Base-by-base conservation (phyloP, 495 filamentous ascomycete genomes). In the Penicillium odoratum region DNA sequence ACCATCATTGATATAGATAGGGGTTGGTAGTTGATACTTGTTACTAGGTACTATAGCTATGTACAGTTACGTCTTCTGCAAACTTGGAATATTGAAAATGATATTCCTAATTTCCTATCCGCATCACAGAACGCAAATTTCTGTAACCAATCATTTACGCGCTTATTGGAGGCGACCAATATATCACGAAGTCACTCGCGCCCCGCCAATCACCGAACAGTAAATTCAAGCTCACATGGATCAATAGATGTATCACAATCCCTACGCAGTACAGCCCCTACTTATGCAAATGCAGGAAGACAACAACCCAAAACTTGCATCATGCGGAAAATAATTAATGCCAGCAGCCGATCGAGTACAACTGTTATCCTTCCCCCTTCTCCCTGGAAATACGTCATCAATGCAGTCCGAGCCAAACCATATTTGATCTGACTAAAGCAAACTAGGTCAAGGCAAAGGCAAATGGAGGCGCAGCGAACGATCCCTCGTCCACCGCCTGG, bases 301-400 rank as follows among this genome's bases (percentile, higher is more conserved):
- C 1, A 48, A 30, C 26, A 48, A 31, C 13, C 4, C 46, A 48
- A 15, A 46, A 46, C 0, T 31, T 48, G 15, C 46, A 31, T 18
- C 28, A 48, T 48, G 46, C 46, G 46, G 46, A 48, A 48, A 30
- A 48, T 48, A 48, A 30, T 48, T 13, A 3, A 30, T 48, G 38
- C 38, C 38, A 21, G 21, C 21, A 21, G 21, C 21, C 21, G 21
- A 21, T 21, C 21, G 21, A 21, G 21, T 21, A 21, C 34, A 3
- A 38, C 8, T 8, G 3, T 21, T 21, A 38, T 8, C 34, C 34
- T 4, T n/a, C 15, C n/a, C 42, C 42, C 42, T 21, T 8, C 42
- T 44, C 42, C 15, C 15, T 44, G 13, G 18, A 44, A 44, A 44
- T 21, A 47, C 45, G 45, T 47, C 45, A 47, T 47, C 5, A 28